Percentiles rank a stretch among this genome's conserved stretches.
Conservation (phyloP, 2,329 filamentous ascomycete species). For the Pseudocercospora vitis region DNA sequence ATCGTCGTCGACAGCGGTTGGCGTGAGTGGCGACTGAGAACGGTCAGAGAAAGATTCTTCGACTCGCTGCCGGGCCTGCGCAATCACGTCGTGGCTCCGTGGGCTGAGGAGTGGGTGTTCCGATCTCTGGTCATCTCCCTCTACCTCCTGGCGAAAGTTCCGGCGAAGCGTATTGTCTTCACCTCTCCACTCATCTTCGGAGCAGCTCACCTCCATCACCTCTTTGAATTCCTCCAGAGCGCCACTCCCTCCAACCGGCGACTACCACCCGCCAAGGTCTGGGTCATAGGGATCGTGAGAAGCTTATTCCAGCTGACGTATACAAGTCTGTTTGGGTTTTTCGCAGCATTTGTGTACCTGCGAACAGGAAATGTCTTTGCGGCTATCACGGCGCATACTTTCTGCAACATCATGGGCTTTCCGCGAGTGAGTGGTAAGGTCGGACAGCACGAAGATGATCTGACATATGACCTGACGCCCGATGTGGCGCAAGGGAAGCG, state of each 20-base stretch:
- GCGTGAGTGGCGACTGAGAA: conserved; percentile 53
- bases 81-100: conserved; percentile 79
- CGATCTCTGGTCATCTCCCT: conserved; percentile 82
- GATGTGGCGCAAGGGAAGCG: conserved; percentile 35
- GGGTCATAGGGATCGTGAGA: conserved; percentile 55
- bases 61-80: conserved; percentile 79
- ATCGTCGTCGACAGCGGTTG: conserved; percentile 71
- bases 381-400: conserved; percentile 74
- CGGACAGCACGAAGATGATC: conserved; percentile 49
- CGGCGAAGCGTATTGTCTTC: conserved; percentile 64
- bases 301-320: conserved; percentile 84
- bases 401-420: conserved; percentile 91
- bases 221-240: conserved; percentile 87
- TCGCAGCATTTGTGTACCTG: conserved; percentile 84
- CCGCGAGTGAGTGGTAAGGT: conserved; percentile 82
- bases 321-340: conserved; percentile 90
- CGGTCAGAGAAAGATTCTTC: conserved; percentile 59
- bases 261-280: conserved; percentile 19
- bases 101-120: conserved; percentile 93
- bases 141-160: conserved; percentile 68
- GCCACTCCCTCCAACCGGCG: conserved; percentile 57
- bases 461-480: conserved; percentile 28
- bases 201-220: conserved; percentile 90
- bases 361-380: conserved; percentile 79
- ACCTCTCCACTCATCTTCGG: conserved; percentile 86